Evolutionary conservation across 352 stramenopile genomes (phyloP).

Genomic region (Lagenidium giganteum): DNA sequence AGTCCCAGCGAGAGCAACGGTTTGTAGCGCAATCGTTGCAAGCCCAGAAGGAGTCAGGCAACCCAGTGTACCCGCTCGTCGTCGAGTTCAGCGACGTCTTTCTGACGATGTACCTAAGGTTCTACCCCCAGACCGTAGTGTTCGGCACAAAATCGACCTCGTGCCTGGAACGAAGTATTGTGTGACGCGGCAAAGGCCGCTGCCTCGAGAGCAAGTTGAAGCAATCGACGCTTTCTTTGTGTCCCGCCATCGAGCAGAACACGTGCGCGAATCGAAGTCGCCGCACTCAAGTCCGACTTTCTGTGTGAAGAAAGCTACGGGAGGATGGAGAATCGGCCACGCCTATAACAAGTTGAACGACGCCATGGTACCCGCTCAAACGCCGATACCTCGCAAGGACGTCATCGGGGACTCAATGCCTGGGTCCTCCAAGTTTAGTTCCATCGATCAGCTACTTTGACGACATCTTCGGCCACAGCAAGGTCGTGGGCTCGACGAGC

Average conservation of each 20-base stretch:
- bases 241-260: neutral
- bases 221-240: slow-evolving; percentile 5
- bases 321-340: slow-evolving; percentile 12
- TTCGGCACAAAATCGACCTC: slow-evolving; percentile 1
- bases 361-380: slow-evolving; percentile 9
- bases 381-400: slow-evolving; percentile 13
- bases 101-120: neutral
- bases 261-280: neutral
- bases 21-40: neutral
- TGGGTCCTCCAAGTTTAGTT: slow-evolving; percentile 3
- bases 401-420: slow-evolving; percentile 12
- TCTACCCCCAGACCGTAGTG: slow-evolving; percentile 1
- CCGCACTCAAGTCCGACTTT: slow-evolving; percentile 3
- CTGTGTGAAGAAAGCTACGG: slow-evolving; percentile 15
- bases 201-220: neutral
- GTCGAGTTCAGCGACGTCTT: neutral
- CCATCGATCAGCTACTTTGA: slow-evolving; percentile 14
- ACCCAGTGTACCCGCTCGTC: neutral
- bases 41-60: neutral
- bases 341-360: slow-evolving; percentile 9
- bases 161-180: slow-evolving; percentile 1
- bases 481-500: neutral
- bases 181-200: slow-evolving; percentile 1
- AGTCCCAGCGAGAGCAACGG: neutral
- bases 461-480: too few relatives aligned